phyloP scores from a whole-genome alignment of 352 stramenopile species.

The Pythium dissimile region DNA sequence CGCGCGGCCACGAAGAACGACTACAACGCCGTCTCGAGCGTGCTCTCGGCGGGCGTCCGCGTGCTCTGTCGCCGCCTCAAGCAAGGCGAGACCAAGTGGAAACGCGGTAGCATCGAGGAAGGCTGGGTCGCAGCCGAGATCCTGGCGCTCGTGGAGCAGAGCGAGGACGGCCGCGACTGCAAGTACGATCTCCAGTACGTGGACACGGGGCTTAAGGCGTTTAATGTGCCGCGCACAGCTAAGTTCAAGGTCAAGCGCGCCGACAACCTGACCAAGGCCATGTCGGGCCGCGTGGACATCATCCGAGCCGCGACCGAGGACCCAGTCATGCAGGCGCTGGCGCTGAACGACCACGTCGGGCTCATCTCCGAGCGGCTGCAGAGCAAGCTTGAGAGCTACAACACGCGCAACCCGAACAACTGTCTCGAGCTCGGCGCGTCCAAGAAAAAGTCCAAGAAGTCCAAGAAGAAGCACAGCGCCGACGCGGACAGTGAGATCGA shows the following conservation, averaged over 20 bases:
- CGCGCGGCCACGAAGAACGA: slow-evolving; percentile 48
- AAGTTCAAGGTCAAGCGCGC: slow-evolving; percentile 73
- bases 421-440: slow-evolving; percentile 58
- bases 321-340: slow-evolving; percentile 85
- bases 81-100: slow-evolving; percentile 81
- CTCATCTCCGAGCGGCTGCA: slow-evolving; percentile 87
- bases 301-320: slow-evolving; percentile 68
- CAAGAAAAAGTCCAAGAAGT: slow-evolving; percentile 79
- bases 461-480: slow-evolving; percentile 57
- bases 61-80: slow-evolving; percentile 73
- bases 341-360: slow-evolving; percentile 82
- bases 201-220: slow-evolving; percentile 79
- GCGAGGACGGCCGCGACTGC: slow-evolving; percentile 57
- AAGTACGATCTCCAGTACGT: slow-evolving; percentile 88
- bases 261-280: slow-evolving; percentile 64
- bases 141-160: slow-evolving; percentile 53
- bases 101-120: slow-evolving; percentile 76
- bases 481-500: slow-evolving; percentile 41
- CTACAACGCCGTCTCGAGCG: slow-evolving; percentile 31
- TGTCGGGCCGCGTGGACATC: slow-evolving; percentile 80
- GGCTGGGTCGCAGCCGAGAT: slow-evolving; percentile 74
- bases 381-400: slow-evolving; percentile 72
- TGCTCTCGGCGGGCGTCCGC: slow-evolving; percentile 53
- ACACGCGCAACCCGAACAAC: slow-evolving; percentile 67
- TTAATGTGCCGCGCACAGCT: slow-evolving; percentile 67